Evolutionary conservation across 441 rosid genomes (phyloP), one percentile per base, ranked within the genome.

Genomic region (Mallotus japonicus): DNA sequence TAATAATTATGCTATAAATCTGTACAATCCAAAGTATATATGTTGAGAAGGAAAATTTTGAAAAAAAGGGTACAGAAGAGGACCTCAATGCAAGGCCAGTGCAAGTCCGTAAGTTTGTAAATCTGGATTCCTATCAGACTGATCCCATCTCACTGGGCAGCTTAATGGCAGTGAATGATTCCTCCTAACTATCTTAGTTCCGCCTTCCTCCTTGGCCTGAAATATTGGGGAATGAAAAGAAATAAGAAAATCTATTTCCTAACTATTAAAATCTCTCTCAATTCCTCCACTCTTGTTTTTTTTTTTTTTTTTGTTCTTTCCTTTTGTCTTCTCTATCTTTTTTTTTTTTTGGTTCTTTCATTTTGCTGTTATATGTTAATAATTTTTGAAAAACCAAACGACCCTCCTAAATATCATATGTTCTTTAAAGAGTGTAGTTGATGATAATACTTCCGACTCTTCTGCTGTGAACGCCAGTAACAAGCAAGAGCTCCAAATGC

Each of bases 401-500:
- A 73, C 83, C 84, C 83, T 73, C 66, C 70, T 65, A 79, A 77
- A 73, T 76, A 83, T 84, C 83, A 87, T 78, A 88, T 86, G 83
- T 80, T 86, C 86, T 90, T 91, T 86, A 86, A 84, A 86, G 91
- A 86, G 84, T 87, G 90, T 69, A 87, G 92, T 71, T 90, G 91
- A 82, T 86, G 89, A 83, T 80, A 78, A 82, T 92, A 95, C 99
- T 92, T 95, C 71, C 92, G 89, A 80, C 84, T 95, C 93, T 95
- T 95, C 89, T 95, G 98, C 76, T 80, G 97, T 9, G 97, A 88
- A 37, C 99, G 93, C 98, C 99, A 95, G 86, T 88, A 95, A 85
- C 97, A 95, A 13, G 99, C 97, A 14, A 95, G 96, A 0, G 95
- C 99, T 73, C 98, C 98, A 76, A 95, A 95, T 51, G 97, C 96